Percentiles rank a stretch among this genome's conserved stretches.
Conservation (phyloP, 2,329 filamentous ascomycete genomes). For the Teratosphaeria destructans region DNA sequence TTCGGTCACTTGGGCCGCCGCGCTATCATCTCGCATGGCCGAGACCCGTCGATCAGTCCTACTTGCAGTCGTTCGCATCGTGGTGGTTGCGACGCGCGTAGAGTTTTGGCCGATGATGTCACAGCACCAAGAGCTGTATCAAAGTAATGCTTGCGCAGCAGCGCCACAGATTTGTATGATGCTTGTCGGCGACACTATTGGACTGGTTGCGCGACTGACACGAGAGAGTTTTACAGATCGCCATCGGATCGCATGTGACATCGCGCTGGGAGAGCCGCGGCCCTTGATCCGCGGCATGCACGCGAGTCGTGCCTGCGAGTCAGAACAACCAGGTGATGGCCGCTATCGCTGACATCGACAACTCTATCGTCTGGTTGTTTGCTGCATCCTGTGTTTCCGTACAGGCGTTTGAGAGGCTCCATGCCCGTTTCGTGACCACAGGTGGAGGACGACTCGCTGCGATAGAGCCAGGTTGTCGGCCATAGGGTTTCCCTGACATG, state of each 20-base stretch:
- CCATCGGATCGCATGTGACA: neutral
- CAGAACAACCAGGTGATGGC: neutral
- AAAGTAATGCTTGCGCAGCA: neutral
- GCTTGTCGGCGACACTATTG: neutral
- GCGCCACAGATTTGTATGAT: neutral
- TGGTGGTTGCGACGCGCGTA: neutral
- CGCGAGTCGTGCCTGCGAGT: neutral
- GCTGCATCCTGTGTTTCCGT: neutral
- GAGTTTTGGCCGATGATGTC: neutral
- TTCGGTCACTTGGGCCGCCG: neutral
- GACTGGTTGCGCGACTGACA: neutral
- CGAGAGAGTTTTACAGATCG: neutral
- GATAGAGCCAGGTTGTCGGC: neutral
- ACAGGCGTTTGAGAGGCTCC: neutral
- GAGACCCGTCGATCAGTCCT: neutral
- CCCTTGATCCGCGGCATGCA: neutral
- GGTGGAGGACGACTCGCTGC: neutral
- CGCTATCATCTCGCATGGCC: neutral
- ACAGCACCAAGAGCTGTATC: neutral
- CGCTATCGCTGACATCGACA: neutral
- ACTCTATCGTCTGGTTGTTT: neutral
- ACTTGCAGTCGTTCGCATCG: neutral
- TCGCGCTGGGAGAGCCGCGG: neutral
- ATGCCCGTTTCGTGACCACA: neutral
- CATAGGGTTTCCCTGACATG: neutral